Conservation (phyloP, 1,284 basidiomycete species). For the Trametes hirsuta region DNA sequence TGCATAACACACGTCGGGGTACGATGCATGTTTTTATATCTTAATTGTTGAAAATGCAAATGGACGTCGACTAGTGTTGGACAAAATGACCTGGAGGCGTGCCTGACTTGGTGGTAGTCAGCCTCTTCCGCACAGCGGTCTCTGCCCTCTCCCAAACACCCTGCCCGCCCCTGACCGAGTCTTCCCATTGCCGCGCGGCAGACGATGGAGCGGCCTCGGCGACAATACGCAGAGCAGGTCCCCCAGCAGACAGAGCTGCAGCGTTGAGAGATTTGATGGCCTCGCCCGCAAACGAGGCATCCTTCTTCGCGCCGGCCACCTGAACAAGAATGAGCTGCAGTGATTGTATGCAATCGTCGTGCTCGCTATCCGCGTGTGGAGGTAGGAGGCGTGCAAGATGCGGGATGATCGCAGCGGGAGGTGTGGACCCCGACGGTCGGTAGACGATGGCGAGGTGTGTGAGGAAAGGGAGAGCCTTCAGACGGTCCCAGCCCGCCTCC, state of each 20-base stretch:
- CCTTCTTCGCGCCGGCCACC: conserved; percentile 30
- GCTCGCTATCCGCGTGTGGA: conserved; percentile 1
- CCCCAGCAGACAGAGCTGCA: conserved; percentile 27
- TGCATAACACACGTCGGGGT: no score
- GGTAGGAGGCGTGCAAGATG: conserved; percentile 27
- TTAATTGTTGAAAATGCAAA: no score
- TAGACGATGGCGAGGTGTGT: conserved; percentile 43
- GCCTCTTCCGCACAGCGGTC: conserved; percentile 25
- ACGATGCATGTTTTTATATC: no score
- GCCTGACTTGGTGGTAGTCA: conserved; percentile 6
- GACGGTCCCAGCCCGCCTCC: conserved; percentile 30
- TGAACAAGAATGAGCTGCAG: conserved; percentile 39
- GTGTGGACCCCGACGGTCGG: conserved; percentile 27
- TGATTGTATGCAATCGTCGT: conserved; percentile 15
- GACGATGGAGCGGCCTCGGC: conserved; percentile 38
- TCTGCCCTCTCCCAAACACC: conserved; percentile 37
- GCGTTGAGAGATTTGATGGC: conserved; percentile 31
- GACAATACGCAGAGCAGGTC: conserved; percentile 33
- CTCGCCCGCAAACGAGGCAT: conserved; percentile 18
- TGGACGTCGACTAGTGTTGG: no score
- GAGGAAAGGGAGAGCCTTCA: conserved; percentile 36
- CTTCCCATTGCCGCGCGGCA: conserved; percentile 39
- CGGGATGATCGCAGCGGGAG: conserved; percentile 27
- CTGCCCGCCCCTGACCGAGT: conserved; percentile 30
- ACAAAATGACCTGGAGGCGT: no score